These are phyloP conservation scores for Candida sp. DNA, from an alignment of 1,139 yeast genomes.

Conservation along the genomic window DNA sequence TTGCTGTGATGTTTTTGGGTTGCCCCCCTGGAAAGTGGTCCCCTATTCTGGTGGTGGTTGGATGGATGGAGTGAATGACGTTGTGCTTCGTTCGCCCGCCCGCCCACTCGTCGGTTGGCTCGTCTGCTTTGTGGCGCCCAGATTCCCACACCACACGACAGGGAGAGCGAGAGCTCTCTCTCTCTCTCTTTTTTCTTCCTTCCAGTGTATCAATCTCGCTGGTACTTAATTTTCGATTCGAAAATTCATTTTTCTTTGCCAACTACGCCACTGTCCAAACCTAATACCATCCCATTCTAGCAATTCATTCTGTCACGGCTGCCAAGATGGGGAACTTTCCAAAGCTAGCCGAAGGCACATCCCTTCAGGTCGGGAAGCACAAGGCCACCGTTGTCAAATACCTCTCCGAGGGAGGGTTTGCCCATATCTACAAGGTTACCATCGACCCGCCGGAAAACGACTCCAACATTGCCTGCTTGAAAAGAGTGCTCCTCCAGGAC, in stretches of 20 bases:
- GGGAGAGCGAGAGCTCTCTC: too few relatives aligned
- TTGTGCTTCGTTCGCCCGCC: too few relatives aligned
- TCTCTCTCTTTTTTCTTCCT: too few relatives aligned
- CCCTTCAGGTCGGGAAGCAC: slow-evolving; percentile 49
- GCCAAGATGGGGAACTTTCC: slow-evolving; percentile 28
- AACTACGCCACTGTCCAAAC: slow-evolving; percentile 8
- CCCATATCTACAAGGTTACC: slow-evolving; percentile 61
- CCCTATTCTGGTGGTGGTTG: too few relatives aligned
- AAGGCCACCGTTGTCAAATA: slow-evolving; percentile 38
- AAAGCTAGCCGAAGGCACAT: slow-evolving; percentile 44
- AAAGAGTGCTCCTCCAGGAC: slow-evolving; percentile 75
- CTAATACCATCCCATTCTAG: not conserved
- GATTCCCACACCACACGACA: too few relatives aligned
- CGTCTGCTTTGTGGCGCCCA: too few relatives aligned
- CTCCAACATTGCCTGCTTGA: slow-evolving; percentile 62
- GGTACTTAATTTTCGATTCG: slow-evolving; percentile 1
- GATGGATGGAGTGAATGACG: too few relatives aligned
- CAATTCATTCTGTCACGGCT: not conserved
- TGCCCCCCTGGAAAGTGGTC: too few relatives aligned
- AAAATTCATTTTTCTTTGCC: not conserved
- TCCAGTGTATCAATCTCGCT: not conserved
- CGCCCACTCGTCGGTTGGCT: too few relatives aligned
- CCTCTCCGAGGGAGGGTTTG: slow-evolving; percentile 54
- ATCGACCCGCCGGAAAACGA: slow-evolving; percentile 45
- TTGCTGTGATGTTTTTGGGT: too few relatives aligned